Evolutionary conservation across 2,329 filamentous ascomycete genomes (phyloP).

Genomic region (Ceratocystis lukuohia): DNA sequence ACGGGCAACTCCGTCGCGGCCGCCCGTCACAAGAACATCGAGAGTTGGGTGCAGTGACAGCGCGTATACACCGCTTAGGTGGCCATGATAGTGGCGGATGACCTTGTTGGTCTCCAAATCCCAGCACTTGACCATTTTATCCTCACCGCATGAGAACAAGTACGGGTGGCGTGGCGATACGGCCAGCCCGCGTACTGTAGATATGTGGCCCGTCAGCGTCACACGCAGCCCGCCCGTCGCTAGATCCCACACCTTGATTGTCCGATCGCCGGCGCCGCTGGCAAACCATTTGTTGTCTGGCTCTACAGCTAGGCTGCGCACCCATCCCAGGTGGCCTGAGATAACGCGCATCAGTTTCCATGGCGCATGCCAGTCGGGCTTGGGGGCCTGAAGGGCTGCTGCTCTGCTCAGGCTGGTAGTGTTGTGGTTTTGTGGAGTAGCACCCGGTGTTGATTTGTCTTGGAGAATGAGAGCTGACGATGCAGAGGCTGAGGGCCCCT

Average conservation of each 20-base stretch:
- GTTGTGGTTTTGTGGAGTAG: constrained; percentile 17
- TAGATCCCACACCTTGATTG: constrained; percentile 98
- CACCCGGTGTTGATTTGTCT: not conserved
- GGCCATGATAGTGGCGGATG: constrained; percentile 93
- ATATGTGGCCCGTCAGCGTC: constrained; percentile 88
- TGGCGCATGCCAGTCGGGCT: constrained; percentile 90
- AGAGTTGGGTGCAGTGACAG: constrained; percentile 85
- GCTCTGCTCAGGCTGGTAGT: constrained; percentile 23
- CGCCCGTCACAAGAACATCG: constrained; percentile 87
- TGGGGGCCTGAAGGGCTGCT: constrained; percentile 34
- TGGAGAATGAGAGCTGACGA: constrained; percentile 5
- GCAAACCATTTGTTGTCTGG: constrained; percentile 97
- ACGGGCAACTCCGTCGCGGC: constrained; percentile 81
- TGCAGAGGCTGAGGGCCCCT: constrained; percentile 33
- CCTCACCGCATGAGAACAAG: constrained; percentile 92
- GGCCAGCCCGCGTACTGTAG: constrained; percentile 79
- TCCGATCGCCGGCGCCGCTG: constrained; percentile 84
- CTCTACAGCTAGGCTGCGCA: constrained; percentile 76
- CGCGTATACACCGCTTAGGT: constrained; percentile 90
- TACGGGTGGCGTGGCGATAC: constrained; percentile 92
- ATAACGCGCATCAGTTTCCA: constrained; percentile 99
- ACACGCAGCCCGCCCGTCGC: constrained; percentile 72
- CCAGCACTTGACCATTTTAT: constrained; percentile 99
- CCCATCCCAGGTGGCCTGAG: constrained; percentile 92
- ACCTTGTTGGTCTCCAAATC: constrained; percentile 99